Conservation (phyloP, 306 rosid genomes). For the Vigna unguiculata region DNA sequence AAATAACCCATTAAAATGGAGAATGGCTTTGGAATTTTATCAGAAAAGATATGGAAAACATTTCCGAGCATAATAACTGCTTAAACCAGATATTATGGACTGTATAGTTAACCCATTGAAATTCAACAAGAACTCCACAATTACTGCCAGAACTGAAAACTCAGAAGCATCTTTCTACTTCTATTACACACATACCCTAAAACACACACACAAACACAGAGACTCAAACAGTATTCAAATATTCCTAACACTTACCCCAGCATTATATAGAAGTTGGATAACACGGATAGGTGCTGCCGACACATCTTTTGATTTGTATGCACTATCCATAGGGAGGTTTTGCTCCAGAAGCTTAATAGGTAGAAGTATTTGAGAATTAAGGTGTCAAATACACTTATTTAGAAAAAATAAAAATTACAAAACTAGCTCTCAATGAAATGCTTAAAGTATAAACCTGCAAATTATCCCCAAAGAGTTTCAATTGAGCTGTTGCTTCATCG, state of each 20-base stretch:
- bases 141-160: background rate
- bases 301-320: constrained; percentile 86
- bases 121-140: background rate
- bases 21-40: constrained; percentile 3
- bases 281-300: constrained; percentile 92
- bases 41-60: background rate
- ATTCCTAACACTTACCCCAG: constrained; percentile 75
- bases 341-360: constrained; percentile 75
- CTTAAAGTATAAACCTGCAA: constrained; percentile 64
- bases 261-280: constrained; percentile 83
- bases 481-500: constrained; percentile 85
- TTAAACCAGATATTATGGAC: constrained; percentile 33
- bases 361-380: constrained; percentile 36
- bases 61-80: constrained; percentile 26
- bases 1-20: constrained; percentile 12
- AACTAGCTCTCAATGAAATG: background rate
- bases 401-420: background rate
- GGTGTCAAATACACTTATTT: constrained; percentile 9
- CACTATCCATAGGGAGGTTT: constrained; percentile 91
- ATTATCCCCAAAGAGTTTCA: constrained; percentile 92
- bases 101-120: constrained; percentile 8
- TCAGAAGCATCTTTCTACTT: no score
- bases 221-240: background rate
- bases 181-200: background rate
- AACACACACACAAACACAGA: background rate